A percentile compares a stretch with the other conserved stretches of the same genome.
phyloP scores from a whole-genome alignment of 352 stramenopile species.

The Pythium graminicola region DNA sequence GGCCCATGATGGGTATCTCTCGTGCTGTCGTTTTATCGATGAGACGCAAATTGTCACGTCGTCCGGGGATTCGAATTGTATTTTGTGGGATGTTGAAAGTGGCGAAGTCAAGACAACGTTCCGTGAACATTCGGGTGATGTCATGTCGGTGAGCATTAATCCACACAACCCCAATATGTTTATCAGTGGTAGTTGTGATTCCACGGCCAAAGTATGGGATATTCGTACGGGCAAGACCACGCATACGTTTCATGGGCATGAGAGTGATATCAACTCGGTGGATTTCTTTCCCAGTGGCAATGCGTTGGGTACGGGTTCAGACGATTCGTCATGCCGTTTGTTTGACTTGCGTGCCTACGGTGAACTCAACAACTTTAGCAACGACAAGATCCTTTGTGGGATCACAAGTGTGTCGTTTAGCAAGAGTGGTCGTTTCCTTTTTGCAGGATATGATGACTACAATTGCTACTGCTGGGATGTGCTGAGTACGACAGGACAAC shows the following conservation, averaged over 20 bases:
- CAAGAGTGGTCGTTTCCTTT: conserved; percentile 93
- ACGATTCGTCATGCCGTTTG: conserved; percentile 95
- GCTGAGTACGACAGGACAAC: conserved; percentile 79
- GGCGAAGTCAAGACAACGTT: conserved; percentile 93
- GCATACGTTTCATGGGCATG: conserved; percentile 96
- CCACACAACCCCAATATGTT: conserved; percentile 96
- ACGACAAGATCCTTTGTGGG: conserved; percentile 94
- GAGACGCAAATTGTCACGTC: conserved; percentile 91
- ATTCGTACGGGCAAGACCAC: conserved; percentile 93
- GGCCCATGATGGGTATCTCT: conserved; percentile 97
- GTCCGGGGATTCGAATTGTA: conserved; percentile 97
- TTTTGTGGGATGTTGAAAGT: conserved; percentile 97
- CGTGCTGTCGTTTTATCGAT: conserved; percentile 97
- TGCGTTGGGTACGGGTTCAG: conserved; percentile 92
- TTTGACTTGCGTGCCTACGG: conserved; percentile 97
- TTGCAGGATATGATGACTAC: conserved; percentile 98
- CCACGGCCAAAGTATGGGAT: conserved; percentile 97
- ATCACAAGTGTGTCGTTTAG: conserved; percentile 97
- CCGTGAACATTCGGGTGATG: conserved; percentile 96
- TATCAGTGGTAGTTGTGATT: conserved; percentile 96
- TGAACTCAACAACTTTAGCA: conserved; percentile 96
- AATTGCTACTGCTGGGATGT: conserved; percentile 98
- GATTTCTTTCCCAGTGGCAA: conserved; percentile 97
- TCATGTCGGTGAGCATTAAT: conserved; percentile 96
- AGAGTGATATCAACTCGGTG: conserved; percentile 98